Percentiles rank a stretch among this genome's conserved stretches.
Conservation (phyloP, 2,329 filamentous ascomycete genomes). For the Aspergillus hortae region DNA sequence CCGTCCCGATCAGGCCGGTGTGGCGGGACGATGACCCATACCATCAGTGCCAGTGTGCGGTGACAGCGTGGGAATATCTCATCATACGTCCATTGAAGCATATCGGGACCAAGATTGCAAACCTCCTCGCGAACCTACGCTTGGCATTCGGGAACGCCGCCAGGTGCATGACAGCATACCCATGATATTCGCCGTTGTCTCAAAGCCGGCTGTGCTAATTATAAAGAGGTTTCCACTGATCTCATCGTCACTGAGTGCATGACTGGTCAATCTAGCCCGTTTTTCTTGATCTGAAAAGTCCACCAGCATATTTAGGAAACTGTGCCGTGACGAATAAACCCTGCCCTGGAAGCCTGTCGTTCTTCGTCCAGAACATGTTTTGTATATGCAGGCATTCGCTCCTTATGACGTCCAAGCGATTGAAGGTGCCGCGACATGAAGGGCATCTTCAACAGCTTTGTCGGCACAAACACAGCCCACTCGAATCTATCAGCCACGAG, state of each 20-base stretch:
- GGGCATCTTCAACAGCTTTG: slow-evolving; percentile 14
- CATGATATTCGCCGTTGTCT: slow-evolving; percentile 51
- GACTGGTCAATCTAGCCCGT: slow-evolving; percentile 10
- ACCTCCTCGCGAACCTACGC: slow-evolving; percentile 53
- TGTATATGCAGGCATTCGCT: slow-evolving; percentile 5
- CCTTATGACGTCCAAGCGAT: slow-evolving; percentile 1
- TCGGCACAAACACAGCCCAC: slow-evolving; percentile 26
- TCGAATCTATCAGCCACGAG: slow-evolving; percentile 24
- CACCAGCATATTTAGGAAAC: slow-evolving; percentile 7
- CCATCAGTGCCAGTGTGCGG: slow-evolving; percentile 49
- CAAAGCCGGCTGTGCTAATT: slow-evolving; percentile 47
- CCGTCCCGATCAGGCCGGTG: slow-evolving; percentile 85
- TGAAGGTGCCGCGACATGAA: slow-evolving; percentile 1
- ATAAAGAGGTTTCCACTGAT: slow-evolving; percentile 46
- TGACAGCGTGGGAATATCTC: slow-evolving; percentile 42
- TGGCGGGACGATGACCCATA: slow-evolving; percentile 17
- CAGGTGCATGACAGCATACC: slow-evolving; percentile 48
- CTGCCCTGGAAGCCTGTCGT: neutral
- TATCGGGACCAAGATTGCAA: slow-evolving; percentile 26
- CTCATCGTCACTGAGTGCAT: slow-evolving; percentile 36
- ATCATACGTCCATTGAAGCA: slow-evolving; percentile 39
- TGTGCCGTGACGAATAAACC: neutral
- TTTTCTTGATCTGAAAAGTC: slow-evolving; percentile 12
- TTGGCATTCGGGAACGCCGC: slow-evolving; percentile 48
- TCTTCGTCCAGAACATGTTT: slow-evolving; percentile 4